phyloP scores from a whole-genome alignment of 495 filamentous ascomycete genomes.

The Elasticomyces elasticus region DNA sequence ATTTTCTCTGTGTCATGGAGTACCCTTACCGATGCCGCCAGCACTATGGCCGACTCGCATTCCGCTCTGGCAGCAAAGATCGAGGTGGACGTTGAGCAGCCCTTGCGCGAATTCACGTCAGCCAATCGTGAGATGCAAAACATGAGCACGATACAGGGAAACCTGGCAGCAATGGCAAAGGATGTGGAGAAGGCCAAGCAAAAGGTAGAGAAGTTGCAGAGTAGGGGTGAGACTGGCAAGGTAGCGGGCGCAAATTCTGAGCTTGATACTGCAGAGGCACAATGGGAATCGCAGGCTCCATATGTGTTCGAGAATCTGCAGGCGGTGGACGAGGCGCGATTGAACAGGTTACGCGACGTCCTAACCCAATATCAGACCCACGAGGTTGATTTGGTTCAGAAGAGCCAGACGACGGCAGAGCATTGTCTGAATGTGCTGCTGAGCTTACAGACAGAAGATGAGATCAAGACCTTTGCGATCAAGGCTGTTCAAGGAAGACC shows the following conservation, averaged over 20 bases:
- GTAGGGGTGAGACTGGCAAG: slow-evolving; percentile 71
- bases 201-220: slow-evolving; percentile 74
- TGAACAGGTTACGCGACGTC: slow-evolving; percentile 86
- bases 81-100: slow-evolving; percentile 81
- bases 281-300: slow-evolving; percentile 94
- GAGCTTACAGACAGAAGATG: slow-evolving; percentile 76
- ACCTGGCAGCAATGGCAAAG: slow-evolving; percentile 69
- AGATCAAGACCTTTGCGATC: slow-evolving; percentile 77
- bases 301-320: slow-evolving; percentile 94
- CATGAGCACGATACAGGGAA: slow-evolving; percentile 73
- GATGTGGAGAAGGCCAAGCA: slow-evolving; percentile 78
- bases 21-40: slow-evolving; percentile 72
- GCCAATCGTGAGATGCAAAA: slow-evolving; percentile 75
- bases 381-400: slow-evolving; percentile 79
- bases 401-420: slow-evolving; percentile 64
- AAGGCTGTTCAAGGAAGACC: slow-evolving; percentile 33
- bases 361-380: slow-evolving; percentile 90
- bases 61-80: slow-evolving; percentile 71
- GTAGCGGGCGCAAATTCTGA: slow-evolving; percentile 64
- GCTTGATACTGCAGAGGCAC: slow-evolving; percentile 63
- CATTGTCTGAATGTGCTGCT: slow-evolving; percentile 74
- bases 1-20: slow-evolving; percentile 90
- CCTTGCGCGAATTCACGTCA: slow-evolving; percentile 61
- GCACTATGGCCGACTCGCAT: slow-evolving; percentile 75
- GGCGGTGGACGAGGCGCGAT: slow-evolving; percentile 74